Conservation (phyloP, 2,329 filamentous ascomycete species). For the Knufia fluminis region DNA sequence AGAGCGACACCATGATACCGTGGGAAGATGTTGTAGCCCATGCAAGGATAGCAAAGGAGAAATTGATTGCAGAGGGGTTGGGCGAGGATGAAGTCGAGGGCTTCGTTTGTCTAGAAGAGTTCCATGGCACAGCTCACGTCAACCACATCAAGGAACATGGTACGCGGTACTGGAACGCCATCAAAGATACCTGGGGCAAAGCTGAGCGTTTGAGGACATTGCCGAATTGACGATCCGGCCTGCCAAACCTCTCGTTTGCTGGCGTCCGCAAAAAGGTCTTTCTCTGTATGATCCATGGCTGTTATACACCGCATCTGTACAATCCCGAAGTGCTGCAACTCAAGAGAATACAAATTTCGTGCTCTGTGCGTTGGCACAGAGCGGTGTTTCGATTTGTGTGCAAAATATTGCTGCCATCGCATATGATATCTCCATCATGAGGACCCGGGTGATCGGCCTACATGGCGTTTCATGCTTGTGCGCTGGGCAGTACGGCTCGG, state of each 20-base stretch:
- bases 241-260: background rate
- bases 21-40: slow-evolving; percentile 43
- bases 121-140: slow-evolving; percentile 43
- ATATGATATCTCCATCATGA: no score
- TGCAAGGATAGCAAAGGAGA: slow-evolving; percentile 32
- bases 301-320: no score
- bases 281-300: no score
- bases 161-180: slow-evolving; percentile 43
- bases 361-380: no score
- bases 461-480: no score
- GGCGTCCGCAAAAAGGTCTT: no score
- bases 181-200: slow-evolving; percentile 39
- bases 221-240: background rate
- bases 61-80: slow-evolving; percentile 27
- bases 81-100: background rate
- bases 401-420: no score
- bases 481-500: no score
- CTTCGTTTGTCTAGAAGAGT: slow-evolving; percentile 37
- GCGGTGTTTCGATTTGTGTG: no score
- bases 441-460: no score
- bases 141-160: slow-evolving; percentile 40
- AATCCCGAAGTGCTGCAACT: no score
- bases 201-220: background rate
- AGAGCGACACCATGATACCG: slow-evolving; percentile 40
- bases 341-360: no score